Percentiles rank a stretch among this genome's conserved stretches.
phyloP scores from a whole-genome alignment of 768 basidiomycete genomes.

The Lyophyllum decastes region DNA sequence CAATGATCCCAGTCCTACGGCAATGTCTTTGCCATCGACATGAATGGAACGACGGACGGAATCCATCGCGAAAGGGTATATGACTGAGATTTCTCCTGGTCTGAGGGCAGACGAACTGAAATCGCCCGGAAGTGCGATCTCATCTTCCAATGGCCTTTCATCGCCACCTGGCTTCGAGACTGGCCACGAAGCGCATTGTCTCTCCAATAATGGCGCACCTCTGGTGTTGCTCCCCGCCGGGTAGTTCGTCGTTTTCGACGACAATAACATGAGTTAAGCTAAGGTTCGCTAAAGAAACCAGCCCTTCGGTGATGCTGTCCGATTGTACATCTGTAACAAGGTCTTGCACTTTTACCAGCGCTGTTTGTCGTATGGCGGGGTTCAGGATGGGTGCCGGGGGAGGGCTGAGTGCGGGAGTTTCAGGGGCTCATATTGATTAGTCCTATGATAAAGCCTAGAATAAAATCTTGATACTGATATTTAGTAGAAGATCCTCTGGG shows the following conservation, averaged over 20 bases:
- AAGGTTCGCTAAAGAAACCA: conserved; percentile 94
- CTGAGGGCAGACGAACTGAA: conserved; percentile 83
- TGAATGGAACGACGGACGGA: conserved; percentile 86
- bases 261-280: conserved; percentile 96
- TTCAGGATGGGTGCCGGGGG: conserved; percentile 78
- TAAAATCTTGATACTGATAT: no score
- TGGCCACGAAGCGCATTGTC: conserved; percentile 79
- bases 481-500: no score
- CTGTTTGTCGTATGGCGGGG: conserved; percentile 82
- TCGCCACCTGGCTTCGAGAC: conserved; percentile 67
- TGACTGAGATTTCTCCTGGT: conserved; percentile 94
- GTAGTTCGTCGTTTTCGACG: conserved; percentile 82
- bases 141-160: conserved; percentile 28
- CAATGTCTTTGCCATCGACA: conserved; percentile 83
- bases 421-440: conserved; percentile 37
- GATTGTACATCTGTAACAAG: conserved; percentile 93
- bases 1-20: conserved; percentile 87
- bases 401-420: conserved; percentile 46
- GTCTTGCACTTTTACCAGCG: conserved; percentile 95
- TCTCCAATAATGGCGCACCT: conserved; percentile 71
- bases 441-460: no score
- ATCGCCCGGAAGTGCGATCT: conserved; percentile 61
- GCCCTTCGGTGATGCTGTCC: conserved; percentile 89
- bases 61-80: conserved; percentile 91
- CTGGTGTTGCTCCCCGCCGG: conserved; percentile 68